Base-by-base conservation (phyloP, 164 flowering plant genomes). In the Pachysandra terminalis region DNA sequence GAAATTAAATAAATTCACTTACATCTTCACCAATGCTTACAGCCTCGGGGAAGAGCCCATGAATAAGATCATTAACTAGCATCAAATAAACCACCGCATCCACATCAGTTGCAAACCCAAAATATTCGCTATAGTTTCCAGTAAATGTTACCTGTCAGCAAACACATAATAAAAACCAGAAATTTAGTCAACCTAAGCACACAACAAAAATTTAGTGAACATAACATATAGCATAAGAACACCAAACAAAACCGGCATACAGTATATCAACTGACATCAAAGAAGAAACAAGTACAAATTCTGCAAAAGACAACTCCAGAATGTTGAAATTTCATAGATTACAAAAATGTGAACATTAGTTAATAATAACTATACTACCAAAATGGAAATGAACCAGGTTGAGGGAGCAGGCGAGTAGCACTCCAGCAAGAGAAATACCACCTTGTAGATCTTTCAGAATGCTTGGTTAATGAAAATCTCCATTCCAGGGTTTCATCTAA, bases 11-110 rank as follows among this genome's bases (percentile, higher is more conserved):
- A 71, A 66, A 21, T 52, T 26, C 12, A 81, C 96, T 74, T 86
- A 96, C 99, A 87, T 96, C 98, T 90, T 93, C 99, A 59, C 99
- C 99, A 59, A 96, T 65, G 13, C 87, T 72, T 57, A 96, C 81
- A 70, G 99, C 96, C 75, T 96, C 92, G 26, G 98, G 99, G 75
- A 73, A 93, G 65, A 96, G 91, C 54, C 98, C 98, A 71, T 86
- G 99, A 77, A 90, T 86, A 53, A 96, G 69, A 80, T 96, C 99
- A 80, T 96, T 96, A 37, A 88, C 98, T 79, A 96, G 84, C 98
- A 96, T 96, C 82, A 96, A 76, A 77, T 91, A 96, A 61, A 86
- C 87, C 54, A 91, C 87, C 41, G 99, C 99, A 75, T 96, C 98
- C 27, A 96, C 92, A 79, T 96, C 99, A 66, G 99, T 93, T 56